A percentile compares a stretch with the other conserved stretches of the same genome.
phyloP scores from a whole-genome alignment of 768 basidiomycete species.

The Pleurotus citrinopileatus region DNA sequence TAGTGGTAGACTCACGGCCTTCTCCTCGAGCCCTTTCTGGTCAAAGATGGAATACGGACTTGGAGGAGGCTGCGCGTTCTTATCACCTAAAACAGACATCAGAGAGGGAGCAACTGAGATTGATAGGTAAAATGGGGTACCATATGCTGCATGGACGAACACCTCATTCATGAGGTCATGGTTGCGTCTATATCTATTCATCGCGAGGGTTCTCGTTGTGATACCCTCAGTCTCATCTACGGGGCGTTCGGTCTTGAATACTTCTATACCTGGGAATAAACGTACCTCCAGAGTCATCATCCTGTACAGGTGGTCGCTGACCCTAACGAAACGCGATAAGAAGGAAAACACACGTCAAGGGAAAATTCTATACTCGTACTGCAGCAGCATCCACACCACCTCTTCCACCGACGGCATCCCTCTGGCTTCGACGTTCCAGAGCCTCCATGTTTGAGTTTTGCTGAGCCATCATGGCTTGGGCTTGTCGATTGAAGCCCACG shows the following conservation, averaged over 20 bases:
- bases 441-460: conserved; percentile 73
- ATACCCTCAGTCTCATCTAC: conserved; percentile 68
- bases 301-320: conserved; percentile 33
- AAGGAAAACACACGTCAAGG: conserved; percentile 9
- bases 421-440: conserved; percentile 60
- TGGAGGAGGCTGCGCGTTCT: conserved; percentile 33
- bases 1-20: conserved; percentile 39
- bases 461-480: conserved; percentile 67
- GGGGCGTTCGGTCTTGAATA: not conserved
- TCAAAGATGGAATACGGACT: conserved; percentile 62
- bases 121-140: conserved; percentile 25
- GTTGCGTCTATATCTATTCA: conserved; percentile 73
- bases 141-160: conserved; percentile 70
- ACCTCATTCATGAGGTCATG: conserved; percentile 86
- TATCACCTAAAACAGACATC: conserved; percentile 34
- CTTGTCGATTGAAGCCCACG: conserved; percentile 39
- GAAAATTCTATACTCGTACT: conserved; percentile 20
- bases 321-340: conserved; percentile 5
- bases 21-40: conserved; percentile 51
- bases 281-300: conserved; percentile 69
- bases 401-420: conserved; percentile 44
- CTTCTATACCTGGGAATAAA: not conserved
- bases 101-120: not conserved
- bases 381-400: conserved; percentile 38
- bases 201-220: conserved; percentile 67